Evolutionary conservation across 805 yeast genomes (phyloP), one percentile per base, ranked within the genome.

Genomic region (Saccharomycopsis babjevae): DNA sequence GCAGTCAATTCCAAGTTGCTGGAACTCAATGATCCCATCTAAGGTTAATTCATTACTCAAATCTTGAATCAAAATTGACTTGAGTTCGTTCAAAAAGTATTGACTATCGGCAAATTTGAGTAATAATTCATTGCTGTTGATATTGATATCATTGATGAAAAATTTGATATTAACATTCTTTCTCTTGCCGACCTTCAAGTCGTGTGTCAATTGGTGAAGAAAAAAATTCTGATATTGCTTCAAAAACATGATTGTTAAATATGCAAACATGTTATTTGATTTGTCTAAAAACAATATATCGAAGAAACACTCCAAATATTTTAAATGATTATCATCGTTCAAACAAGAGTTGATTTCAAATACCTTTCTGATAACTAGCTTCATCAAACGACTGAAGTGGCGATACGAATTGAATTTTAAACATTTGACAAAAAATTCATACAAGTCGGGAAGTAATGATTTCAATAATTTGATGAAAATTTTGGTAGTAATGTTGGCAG

Each of bases 11-110:
- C 61, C 61, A 30, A 63, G 54, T 40, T 63, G 61, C 20, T 60
- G 59, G 38, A 57, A 63, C 52, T 63, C 65, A 32, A 63, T 39
- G 28, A 58, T 52, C n/a, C 61, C 65, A 46, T 63, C 65, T 13
- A 59, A 46, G 11, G 62, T 43, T 39, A 61, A 40, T 20, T 38
- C 56, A 34, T 39, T 56, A 30, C 46, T 38, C 34, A 63, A 18
- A 39, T 63, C 65, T 42, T 40, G 30, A 10, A 61, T 25, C 42
- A 63, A 38, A 10, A 50, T 30, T 6, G 54, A 15, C 38, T 61
- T 63, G 10, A 63, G 32, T 15, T 63, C 63, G 30, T 54, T 56
- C 52, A 61, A 20, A 40, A 63, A 63, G 13, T 52, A 58, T 13
- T 46, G 34, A 8, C 46, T 50, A 39, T 52, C 39, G 13, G 40